Evolutionary conservation across 768 basidiomycete species (phyloP).

Genomic region (Suillus brevipes): DNA sequence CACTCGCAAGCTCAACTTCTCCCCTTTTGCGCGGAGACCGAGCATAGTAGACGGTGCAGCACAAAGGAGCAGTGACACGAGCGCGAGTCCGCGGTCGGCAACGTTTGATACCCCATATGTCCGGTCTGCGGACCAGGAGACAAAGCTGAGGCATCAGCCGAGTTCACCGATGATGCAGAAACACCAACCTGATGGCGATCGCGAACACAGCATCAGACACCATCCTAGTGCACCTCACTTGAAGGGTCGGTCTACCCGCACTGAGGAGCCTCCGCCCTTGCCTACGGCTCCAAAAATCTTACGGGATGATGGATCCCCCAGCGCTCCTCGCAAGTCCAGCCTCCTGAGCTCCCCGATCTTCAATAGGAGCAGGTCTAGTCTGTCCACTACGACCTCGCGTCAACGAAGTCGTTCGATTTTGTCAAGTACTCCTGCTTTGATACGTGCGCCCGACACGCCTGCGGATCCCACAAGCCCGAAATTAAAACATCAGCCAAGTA

Average conservation of each 20-base stretch:
- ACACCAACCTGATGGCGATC: conserved; percentile 14
- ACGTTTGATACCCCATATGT: conserved; percentile 10
- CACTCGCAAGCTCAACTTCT: conserved; percentile 34
- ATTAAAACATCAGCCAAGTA: conserved; percentile 12
- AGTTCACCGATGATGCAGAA: conserved; percentile 20
- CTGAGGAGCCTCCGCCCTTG: conserved; percentile 14
- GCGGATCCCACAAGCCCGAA: conserved; percentile 3
- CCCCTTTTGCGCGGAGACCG: conserved; percentile 26
- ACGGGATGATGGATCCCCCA: conserved; percentile 16
- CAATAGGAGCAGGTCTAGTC: not conserved
- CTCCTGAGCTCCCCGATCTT: conserved; percentile 11
- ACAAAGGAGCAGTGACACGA: conserved; percentile 5
- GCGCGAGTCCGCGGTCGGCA: conserved; percentile 18
- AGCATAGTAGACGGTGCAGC: conserved; percentile 22
- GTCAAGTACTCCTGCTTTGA: conserved; percentile 14
- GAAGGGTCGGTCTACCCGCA: conserved; percentile 7
- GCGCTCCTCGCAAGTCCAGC: not conserved
- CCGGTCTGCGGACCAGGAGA: conserved; percentile 8
- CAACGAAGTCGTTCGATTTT: conserved; percentile 23
- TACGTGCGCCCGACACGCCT: conserved; percentile 1
- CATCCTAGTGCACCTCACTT: conserved; percentile 3
- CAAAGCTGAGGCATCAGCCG: conserved; percentile 24
- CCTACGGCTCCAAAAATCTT: conserved; percentile 6
- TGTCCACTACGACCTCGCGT: conserved; percentile 10
- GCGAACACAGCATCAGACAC: not conserved